These are phyloP conservation scores for Avena eriantha DNA, from an alignment of 176 grass and related monocot genomes.

Conservation along the genomic window DNA sequence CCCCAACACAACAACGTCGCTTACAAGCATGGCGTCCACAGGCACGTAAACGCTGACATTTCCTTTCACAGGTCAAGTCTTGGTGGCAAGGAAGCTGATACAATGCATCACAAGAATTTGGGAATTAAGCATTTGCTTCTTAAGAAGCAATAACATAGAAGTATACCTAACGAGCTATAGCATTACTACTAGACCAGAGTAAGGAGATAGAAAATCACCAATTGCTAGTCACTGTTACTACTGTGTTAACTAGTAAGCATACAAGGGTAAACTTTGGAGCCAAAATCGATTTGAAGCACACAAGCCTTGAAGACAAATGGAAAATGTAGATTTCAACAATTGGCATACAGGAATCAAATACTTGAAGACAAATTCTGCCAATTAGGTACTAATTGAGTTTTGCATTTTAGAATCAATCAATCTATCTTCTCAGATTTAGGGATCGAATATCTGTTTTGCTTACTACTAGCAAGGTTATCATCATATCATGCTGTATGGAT, in stretches of 20 bases:
- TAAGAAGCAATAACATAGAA: slow-evolving; percentile 17
- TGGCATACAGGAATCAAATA: background rate
- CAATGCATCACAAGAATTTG: slow-evolving; percentile 34
- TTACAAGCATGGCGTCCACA: slow-evolving; percentile 95
- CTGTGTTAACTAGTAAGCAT: slow-evolving; percentile 14
- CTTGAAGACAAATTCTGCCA: slow-evolving; percentile 13
- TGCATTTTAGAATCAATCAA: slow-evolving; percentile 1
- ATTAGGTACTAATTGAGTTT: background rate
- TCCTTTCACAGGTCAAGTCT: slow-evolving; percentile 96
- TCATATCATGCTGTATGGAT: background rate
- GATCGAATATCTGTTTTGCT: background rate
- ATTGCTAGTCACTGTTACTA: slow-evolving; percentile 16
- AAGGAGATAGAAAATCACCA: background rate
- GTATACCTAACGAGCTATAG: background rate
- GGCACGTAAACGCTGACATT: slow-evolving; percentile 73
- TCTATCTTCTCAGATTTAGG: slow-evolving; percentile 6
- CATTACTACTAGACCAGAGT: background rate
- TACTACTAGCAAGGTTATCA: background rate
- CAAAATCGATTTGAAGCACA: slow-evolving; percentile 26
- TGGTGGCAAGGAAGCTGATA: slow-evolving; percentile 97
- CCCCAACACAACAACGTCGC: slow-evolving; percentile 84
- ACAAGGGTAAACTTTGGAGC: background rate
- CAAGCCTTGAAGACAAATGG: background rate
- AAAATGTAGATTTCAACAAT: background rate
- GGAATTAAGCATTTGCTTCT: slow-evolving; percentile 28